A percentile compares a stretch with the other conserved stretches of the same genome.
Conservation (phyloP, 257 asterid species). For the Primulina huaijiensis region DNA sequence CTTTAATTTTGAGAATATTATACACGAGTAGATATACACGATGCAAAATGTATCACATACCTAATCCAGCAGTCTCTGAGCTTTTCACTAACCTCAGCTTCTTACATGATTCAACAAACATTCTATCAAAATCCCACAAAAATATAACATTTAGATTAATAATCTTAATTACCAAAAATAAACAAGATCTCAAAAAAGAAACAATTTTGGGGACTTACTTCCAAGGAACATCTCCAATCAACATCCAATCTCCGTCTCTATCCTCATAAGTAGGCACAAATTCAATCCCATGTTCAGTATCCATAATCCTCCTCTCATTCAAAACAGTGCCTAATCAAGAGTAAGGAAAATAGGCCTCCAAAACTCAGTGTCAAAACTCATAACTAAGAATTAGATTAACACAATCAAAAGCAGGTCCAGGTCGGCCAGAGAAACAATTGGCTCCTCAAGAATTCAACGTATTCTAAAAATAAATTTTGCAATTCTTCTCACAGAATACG, state of each 20-base stretch:
- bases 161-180: neutral
- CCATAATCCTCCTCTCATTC: constrained; percentile 55
- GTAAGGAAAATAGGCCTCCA: neutral
- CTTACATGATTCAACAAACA: constrained; percentile 79
- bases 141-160: neutral
- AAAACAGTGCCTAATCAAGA: constrained; percentile 44
- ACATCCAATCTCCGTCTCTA: constrained; percentile 90
- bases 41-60: constrained; percentile 1
- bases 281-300: constrained; percentile 51
- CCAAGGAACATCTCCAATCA: constrained; percentile 90
- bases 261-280: constrained; percentile 83
- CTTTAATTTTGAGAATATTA: too few species aligned
- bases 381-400: neutral
- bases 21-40: neutral
- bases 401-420: neutral
- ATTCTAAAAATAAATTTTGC: neutral
- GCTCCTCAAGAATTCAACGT: neutral
- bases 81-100: constrained; percentile 72
- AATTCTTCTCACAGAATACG: too few species aligned
- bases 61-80: constrained; percentile 41
- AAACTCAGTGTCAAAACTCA: neutral
- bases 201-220: constrained; percentile 36
- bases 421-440: neutral
- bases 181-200: constrained; percentile 8
- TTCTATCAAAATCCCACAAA: constrained; percentile 35